phyloP scores from a whole-genome alignment of 2,329 filamentous ascomycete species.

The Alternaria angustiovoidea region DNA sequence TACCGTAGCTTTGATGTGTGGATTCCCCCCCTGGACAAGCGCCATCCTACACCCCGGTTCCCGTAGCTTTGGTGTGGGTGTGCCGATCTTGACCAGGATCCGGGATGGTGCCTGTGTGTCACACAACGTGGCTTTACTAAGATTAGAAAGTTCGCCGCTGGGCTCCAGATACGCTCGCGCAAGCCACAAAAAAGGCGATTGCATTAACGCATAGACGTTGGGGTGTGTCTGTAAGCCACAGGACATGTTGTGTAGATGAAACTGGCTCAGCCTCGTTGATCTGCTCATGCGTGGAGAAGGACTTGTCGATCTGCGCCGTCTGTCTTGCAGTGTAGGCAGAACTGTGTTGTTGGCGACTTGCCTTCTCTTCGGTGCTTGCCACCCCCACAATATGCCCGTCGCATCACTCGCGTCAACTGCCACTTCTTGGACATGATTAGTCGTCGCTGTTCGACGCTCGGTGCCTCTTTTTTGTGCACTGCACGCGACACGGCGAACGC shows the following conservation, averaged over 20 bases:
- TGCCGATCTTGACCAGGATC: not conserved
- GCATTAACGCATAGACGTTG: not conserved
- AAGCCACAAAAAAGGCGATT: not conserved
- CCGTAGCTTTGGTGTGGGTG: not conserved
- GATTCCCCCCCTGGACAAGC: not conserved
- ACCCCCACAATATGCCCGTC: not conserved
- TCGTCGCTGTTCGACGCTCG: not conserved
- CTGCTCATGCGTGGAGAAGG: not conserved
- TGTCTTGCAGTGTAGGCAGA: not conserved
- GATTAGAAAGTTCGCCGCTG: slow-evolving; percentile 15
- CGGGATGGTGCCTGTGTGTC: not conserved
- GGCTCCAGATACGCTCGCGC: not conserved
- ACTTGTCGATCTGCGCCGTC: too few species aligned
- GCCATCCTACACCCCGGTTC: not conserved
- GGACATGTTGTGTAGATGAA: not conserved
- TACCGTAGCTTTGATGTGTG: not conserved
- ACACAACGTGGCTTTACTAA: slow-evolving; percentile 9
- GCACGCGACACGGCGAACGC: slow-evolving; percentile 5
- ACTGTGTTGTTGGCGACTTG: not conserved
- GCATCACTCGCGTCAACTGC: not conserved
- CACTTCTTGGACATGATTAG: not conserved
- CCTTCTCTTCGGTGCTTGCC: not conserved
- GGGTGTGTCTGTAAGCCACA: not conserved
- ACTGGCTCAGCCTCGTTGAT: not conserved
- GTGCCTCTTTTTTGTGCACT: not conserved